Percentiles rank a stretch among this genome's conserved stretches.
phyloP scores from a whole-genome alignment of 257 asterid species.

The Eucommia ulmoides region DNA sequence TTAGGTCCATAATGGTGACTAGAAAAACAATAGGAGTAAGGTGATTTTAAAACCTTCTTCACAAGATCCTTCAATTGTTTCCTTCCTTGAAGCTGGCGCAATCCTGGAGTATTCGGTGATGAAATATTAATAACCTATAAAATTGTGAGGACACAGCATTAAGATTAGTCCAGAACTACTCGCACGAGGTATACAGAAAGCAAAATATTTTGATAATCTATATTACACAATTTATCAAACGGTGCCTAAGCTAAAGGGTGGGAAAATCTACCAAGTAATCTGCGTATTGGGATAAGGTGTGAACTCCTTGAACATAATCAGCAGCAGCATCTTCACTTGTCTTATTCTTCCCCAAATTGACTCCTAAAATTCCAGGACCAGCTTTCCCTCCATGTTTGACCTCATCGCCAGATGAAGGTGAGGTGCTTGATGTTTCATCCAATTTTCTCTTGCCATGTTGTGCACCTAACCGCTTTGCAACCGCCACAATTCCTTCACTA shows the following conservation, averaged over 20 bases:
- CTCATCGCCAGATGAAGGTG: conserved; percentile 64
- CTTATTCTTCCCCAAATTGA: conserved; percentile 94
- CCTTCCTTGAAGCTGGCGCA: conserved; percentile 96
- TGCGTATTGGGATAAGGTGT: conserved; percentile 93
- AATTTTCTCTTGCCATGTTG: conserved; percentile 95
- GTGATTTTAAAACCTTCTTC: conserved; percentile 47
- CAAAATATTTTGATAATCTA: too few relatives aligned
- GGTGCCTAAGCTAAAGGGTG: not conserved
- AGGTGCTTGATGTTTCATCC: conserved; percentile 58
- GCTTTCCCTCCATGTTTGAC: conserved; percentile 88
- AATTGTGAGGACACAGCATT: not conserved
- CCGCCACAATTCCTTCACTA: conserved; percentile 96
- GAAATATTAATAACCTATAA: conserved; percentile 82
- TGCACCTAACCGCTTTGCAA: conserved; percentile 88
- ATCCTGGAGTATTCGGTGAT: conserved; percentile 95
- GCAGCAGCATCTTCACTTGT: conserved; percentile 92
- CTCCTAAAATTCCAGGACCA: conserved; percentile 98
- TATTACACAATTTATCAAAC: not conserved
- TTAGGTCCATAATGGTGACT: too few relatives aligned
- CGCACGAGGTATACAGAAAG: too few relatives aligned
- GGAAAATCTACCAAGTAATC: conserved; percentile 70
- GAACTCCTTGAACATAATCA: conserved; percentile 99
- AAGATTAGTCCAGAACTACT: conserved; percentile 4
- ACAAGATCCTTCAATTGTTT: conserved; percentile 95
- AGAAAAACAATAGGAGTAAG: conserved; percentile 3